Evolutionary conservation across 208 protist genomes (phyloP), one percentile per base, ranked within the genome.

Genomic region (Trypanosoma congolense): DNA sequence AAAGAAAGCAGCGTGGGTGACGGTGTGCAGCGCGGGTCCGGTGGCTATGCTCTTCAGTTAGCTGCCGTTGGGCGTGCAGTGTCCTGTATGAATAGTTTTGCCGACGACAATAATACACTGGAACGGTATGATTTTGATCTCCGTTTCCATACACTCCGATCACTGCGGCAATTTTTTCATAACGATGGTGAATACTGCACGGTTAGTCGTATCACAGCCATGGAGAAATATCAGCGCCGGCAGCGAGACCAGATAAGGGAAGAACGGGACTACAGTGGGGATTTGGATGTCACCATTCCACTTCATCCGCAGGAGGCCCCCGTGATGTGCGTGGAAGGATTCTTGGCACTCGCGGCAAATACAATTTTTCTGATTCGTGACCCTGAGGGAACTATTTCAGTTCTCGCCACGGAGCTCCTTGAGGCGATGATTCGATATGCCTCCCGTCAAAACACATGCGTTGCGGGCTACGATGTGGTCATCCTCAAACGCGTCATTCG

Each of bases 81-180:
- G 9, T 28, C 31, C 9, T 83, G 80, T 51, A 56, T 94, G 38
- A 94, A 94, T 61, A 86, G 76, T 56, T 94, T 91, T 56, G 66
- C 62, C 9, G 60, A 73, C 10, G 26, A 72, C 19, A 73, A 77
- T 56, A 67, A 53, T 12, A 49, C 59, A 3, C 62, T 87, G 14
- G 75, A 83, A 31, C 70, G 65, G 28, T 95, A 95, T 73, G 84
- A 95, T 58, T 95, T 87, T 61, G 88, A 92, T 28, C 70, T 86
- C 19, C 81, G 88, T 53, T 95, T 81, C 59, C 84, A 95, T 62
- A 87, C 83, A 12, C 79, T 91, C 31, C 74, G 83, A 57, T 76
- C 84, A 4, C 71, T 95, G 31, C 56, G 69, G 45, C 57, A 75
- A 41, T 90, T 92, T 71, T 92, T 95, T 59, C 18, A 43, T n/a